Conservation (phyloP, 768 basidiomycete genomes). For the Tulasnella sp. region DNA sequence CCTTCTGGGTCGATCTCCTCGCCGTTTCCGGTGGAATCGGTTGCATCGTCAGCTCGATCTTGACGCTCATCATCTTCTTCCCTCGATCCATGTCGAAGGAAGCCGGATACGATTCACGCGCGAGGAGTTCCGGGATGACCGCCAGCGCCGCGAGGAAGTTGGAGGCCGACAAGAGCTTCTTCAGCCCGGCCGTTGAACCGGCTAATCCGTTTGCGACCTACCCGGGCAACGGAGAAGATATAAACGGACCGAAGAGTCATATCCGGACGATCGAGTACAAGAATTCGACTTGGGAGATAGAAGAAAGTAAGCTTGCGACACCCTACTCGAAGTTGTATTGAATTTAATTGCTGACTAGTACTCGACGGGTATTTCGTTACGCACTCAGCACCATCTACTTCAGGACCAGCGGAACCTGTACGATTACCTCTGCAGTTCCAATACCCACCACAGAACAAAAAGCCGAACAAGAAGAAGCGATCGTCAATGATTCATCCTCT, state of each 20-base stretch:
- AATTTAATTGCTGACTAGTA: background rate
- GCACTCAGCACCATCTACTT: background rate
- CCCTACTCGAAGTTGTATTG: background rate
- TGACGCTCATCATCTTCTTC: slow-evolving; percentile 78
- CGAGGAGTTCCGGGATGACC: background rate
- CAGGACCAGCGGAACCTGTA: background rate
- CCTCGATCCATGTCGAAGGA: slow-evolving; percentile 67
- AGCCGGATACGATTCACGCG: slow-evolving; percentile 22
- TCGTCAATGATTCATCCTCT: slow-evolving; percentile 8
- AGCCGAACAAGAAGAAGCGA: background rate
- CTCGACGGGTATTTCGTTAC: no score
- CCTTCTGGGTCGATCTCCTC: slow-evolving; percentile 49
- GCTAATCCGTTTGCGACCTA: background rate
- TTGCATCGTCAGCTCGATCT: slow-evolving; percentile 55
- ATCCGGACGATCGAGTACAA: slow-evolving; percentile 12
- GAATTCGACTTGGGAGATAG: slow-evolving; percentile 17
- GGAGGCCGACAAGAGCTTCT: slow-evolving; percentile 13
- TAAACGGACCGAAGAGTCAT: background rate
- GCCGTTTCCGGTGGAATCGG: slow-evolving; percentile 53
- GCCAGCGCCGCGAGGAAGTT: background rate
- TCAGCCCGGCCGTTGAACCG: background rate
- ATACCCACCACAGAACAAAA: background rate
- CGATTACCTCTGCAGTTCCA: slow-evolving; percentile 8
- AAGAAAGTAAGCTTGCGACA: slow-evolving; percentile 1
- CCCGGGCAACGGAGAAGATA: background rate